Percentiles rank a stretch among this genome's conserved stretches.
phyloP scores from a whole-genome alignment of 176 grass and related monocot species.

The barley (Hordeum vulgare) region DNA sequence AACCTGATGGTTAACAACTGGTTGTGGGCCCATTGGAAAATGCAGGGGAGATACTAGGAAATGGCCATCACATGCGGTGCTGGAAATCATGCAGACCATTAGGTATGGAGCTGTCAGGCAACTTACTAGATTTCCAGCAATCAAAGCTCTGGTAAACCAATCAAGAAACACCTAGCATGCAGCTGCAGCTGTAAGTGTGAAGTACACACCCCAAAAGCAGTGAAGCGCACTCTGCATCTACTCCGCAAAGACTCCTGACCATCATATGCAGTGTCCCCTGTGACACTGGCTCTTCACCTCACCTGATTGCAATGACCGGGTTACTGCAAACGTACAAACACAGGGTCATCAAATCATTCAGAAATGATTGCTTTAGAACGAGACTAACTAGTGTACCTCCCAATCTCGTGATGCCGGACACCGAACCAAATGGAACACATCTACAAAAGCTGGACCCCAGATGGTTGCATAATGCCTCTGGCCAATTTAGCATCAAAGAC shows the following conservation, averaged over 20 bases:
- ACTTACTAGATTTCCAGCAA: not conserved
- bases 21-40: not conserved
- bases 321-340: not conserved
- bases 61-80: not conserved
- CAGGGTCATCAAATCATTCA: not conserved
- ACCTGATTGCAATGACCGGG: not conserved
- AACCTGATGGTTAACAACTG: not conserved
- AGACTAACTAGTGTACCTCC: not conserved
- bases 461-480: not conserved
- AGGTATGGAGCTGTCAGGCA: not conserved
- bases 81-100: not conserved
- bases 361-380: not conserved
- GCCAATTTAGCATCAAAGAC: conserved; percentile 6
- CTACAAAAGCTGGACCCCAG: conserved; percentile 2
- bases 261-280: not conserved
- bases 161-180: conserved; percentile 10
- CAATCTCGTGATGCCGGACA: not conserved
- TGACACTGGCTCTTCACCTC: not conserved
- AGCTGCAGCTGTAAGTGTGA: conserved; percentile 7
- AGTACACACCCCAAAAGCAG: not conserved
- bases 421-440: not conserved
- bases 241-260: not conserved
- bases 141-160: not conserved
- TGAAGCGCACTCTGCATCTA: conserved; percentile 3
- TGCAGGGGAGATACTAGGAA: not conserved